phyloP scores from a whole-genome alignment of 345 rosid species.

The Camelina laxa region DNA sequence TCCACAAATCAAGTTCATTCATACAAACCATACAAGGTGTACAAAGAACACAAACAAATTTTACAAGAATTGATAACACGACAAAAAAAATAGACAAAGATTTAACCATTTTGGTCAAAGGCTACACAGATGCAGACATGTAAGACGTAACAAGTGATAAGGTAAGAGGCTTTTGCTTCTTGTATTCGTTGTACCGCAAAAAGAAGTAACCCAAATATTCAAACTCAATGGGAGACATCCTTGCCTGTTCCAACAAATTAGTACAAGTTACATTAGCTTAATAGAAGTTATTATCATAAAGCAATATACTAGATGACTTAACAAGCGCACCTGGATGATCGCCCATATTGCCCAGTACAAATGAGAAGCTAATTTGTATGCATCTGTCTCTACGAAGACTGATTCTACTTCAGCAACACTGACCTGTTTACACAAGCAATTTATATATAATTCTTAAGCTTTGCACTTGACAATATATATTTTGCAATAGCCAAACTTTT shows the following conservation, averaged over 20 bases:
- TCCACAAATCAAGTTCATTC: slow-evolving; percentile 16
- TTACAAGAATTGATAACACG: slow-evolving; percentile 30
- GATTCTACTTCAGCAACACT: slow-evolving; percentile 64
- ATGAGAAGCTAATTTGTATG: slow-evolving; percentile 80
- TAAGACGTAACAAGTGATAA: slow-evolving; percentile 63
- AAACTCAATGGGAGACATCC: slow-evolving; percentile 89
- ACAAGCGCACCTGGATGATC: slow-evolving; percentile 72
- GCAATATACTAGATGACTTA: slow-evolving; percentile 6
- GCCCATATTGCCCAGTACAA: slow-evolving; percentile 95
- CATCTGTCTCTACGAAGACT: slow-evolving; percentile 68
- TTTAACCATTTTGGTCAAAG: slow-evolving; percentile 9
- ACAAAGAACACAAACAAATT: slow-evolving; percentile 14
- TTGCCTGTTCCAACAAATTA: slow-evolving; percentile 59
- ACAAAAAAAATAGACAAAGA: neutral
- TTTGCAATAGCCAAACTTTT: neutral
- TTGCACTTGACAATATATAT: neutral
- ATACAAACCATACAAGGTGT: slow-evolving; percentile 22
- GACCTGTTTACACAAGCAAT: slow-evolving; percentile 51
- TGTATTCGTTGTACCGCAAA: slow-evolving; percentile 84
- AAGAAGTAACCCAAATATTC: slow-evolving; percentile 87
- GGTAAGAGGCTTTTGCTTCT: slow-evolving; percentile 63
- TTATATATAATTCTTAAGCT: neutral
- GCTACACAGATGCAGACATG: slow-evolving; percentile 46
- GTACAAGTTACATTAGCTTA: neutral
- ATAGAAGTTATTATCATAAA: neutral